Evolutionary conservation across 768 basidiomycete species (phyloP), one percentile per base, ranked within the genome.

Genomic region (Tephrocybe sp.): DNA sequence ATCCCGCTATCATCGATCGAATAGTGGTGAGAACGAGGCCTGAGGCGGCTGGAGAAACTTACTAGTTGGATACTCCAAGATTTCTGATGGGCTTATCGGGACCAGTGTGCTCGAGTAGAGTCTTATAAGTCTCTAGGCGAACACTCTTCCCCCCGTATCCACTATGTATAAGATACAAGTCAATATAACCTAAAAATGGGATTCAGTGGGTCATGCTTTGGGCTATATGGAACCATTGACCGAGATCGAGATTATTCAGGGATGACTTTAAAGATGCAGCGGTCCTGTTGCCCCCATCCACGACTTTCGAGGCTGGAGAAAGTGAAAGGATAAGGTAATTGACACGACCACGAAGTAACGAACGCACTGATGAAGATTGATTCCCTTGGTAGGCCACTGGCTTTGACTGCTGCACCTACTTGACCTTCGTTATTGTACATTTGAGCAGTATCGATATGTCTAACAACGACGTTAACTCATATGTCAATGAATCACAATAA

Each of bases 41-140:
- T 16, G 7, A 8, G 12, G 23, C 6, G 15, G n/a, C n/a, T 37
- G 3, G n/a, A 12, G 9, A 40, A 19, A 59, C 84, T 39, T 53
- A 89, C 88, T 82, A 92, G 67, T 92, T 92, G 0, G 87, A 89
- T 2, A 92, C 90, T 1, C 90, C 90, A 15, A 88, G 76, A 4
- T 73, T 74, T 53, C 78, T 74, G 37, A 90, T 40, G 13, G 55
- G 75, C 58, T 86, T 87, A 3, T 85, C 87, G 1, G 67, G 77
- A 18, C 69, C 62, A 52, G 76, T 75, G 16, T 76, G 75, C 30
- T 84, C 80, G 2, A 82, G 61, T 10, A 92, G 70, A 3, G 85
- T 87, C 44, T 73, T 80, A 68, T 85, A 91, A 0, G 86, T 84
- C 21, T 71, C 77, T 12, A 91, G 67, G 22, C 90, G 83, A 19